These are phyloP conservation scores for Sophora flavescens DNA, from an alignment of 306 rosid species.

Conservation along the genomic window DNA sequence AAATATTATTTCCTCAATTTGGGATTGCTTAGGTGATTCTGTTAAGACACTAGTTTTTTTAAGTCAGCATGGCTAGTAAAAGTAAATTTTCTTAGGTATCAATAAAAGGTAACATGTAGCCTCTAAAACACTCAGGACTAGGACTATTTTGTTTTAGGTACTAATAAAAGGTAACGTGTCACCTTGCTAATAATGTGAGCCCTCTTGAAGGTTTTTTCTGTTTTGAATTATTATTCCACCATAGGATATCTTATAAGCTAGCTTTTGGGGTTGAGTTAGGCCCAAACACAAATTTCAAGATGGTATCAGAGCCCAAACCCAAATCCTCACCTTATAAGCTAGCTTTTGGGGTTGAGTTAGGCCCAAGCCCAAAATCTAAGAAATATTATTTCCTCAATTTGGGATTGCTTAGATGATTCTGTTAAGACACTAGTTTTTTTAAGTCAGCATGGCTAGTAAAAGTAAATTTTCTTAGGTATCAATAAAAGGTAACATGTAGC, in stretches of 20 bases:
- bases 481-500: not conserved
- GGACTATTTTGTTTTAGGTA: not conserved
- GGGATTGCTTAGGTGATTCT: not conserved
- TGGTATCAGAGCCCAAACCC: too few species aligned
- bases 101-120: not conserved
- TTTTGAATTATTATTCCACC: conserved; percentile 2
- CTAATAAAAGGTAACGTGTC: not conserved
- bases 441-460: not conserved
- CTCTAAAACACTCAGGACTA: conserved; percentile 14
- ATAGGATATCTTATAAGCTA: conserved; percentile 12
- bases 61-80: not conserved
- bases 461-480: not conserved
- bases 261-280: too few species aligned
- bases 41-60: not conserved
- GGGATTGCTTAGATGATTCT: not conserved
- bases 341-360: too few species aligned
- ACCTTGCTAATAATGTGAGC: conserved; percentile 1
- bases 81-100: not conserved
- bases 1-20: not conserved
- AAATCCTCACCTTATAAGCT: too few species aligned
- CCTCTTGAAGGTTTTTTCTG: conserved; percentile 8
- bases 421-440: not conserved
- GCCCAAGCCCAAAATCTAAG: too few species aligned
- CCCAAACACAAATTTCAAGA: too few species aligned
- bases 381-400: not conserved